Base-by-base conservation (phyloP, 2,329 filamentous ascomycete genomes). In the Didymella pomorum region DNA sequence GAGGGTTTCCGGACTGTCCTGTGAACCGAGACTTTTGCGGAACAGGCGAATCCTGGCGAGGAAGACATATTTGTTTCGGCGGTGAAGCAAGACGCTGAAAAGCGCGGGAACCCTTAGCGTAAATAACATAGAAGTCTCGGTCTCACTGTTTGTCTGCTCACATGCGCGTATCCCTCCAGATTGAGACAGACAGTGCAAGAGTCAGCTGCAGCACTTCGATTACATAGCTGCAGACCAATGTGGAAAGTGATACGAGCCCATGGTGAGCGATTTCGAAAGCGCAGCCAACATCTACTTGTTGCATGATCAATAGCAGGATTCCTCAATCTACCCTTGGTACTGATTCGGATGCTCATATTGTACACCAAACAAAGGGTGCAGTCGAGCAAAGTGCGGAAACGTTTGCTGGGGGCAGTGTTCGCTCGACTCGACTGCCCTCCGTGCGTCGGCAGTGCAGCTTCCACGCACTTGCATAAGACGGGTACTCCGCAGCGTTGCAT, bases 401-500 rank as follows among this genome's bases (percentile, higher is more conserved):
- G 10, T 6, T 4, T 39, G 26, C 45, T 16, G 18, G 11, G 59
- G 60, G 35, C 63, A 60, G 58, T 45, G 33, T 52, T 33, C 48
- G 65, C 58, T 60, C 65, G 63, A 55, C 56, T 21, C 39, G 9
- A 53, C 21, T 3, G 31, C 46, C 52, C 56, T 53, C 52, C 61
- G 51, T 47, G 61, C 50, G 35, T 47, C 55, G 47, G 43, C 37
- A 39, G 41, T 26, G 26, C 35, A 46, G 14, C 28, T 35, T 23
- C 26, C 29, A 43, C 18, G 48, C 14, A 53, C 21, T 41, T 42
- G 50, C 55, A 58, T 49, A 26, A 43, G 35, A 26, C 23, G 39
- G 41, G 29, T 53, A 23, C 60, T 59, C 49, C 39, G 53, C 60
- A 57, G 43, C 44, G 57, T 64, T 55, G 50, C 58, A 68, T 26